These are phyloP conservation scores for Aspergillus awamori DNA, from an alignment of 2,329 filamentous ascomycete genomes.

Conservation along the genomic window DNA sequence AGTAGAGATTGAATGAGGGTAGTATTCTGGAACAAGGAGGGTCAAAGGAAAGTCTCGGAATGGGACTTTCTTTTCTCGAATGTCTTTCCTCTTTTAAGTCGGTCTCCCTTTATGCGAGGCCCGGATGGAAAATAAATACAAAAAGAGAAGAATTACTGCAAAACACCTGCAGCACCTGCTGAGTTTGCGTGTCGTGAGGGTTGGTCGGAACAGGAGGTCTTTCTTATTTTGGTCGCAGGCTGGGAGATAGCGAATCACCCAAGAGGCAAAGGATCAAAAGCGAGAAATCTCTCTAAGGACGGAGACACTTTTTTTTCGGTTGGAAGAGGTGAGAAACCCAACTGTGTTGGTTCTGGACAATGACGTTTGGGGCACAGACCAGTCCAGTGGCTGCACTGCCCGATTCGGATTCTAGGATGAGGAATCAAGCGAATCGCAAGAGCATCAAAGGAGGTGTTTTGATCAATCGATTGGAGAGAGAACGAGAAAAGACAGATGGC, in stretches of 20 bases:
- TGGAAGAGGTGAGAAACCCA: conserved; percentile 30
- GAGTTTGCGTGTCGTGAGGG: conserved; percentile 49
- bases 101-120: conserved; percentile 19
- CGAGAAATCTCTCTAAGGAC: conserved; percentile 26
- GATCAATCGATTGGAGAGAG: conserved; percentile 19
- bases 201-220: conserved; percentile 15
- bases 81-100: conserved; percentile 13
- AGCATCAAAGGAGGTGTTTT: conserved; percentile 20
- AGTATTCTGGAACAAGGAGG: conserved; percentile 8
- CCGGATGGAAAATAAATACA: conserved; percentile 39
- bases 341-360: conserved; percentile 34
- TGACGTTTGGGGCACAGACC: conserved; percentile 44
- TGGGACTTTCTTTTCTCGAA: neutral
- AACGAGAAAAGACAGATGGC: conserved; percentile 22
- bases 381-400: conserved; percentile 51
- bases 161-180: conserved; percentile 80
- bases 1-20: conserved; percentile 21
- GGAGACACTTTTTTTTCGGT: conserved; percentile 15
- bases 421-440: conserved; percentile 31
- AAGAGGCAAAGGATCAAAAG: conserved; percentile 23
- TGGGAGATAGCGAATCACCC: neutral
- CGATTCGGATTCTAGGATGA: conserved; percentile 31
- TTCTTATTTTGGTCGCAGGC: neutral
- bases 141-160: conserved; percentile 44
- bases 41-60: neutral